Base-by-base conservation (phyloP, 768 basidiomycete species). In the Symmetrospora coprosmae region DNA sequence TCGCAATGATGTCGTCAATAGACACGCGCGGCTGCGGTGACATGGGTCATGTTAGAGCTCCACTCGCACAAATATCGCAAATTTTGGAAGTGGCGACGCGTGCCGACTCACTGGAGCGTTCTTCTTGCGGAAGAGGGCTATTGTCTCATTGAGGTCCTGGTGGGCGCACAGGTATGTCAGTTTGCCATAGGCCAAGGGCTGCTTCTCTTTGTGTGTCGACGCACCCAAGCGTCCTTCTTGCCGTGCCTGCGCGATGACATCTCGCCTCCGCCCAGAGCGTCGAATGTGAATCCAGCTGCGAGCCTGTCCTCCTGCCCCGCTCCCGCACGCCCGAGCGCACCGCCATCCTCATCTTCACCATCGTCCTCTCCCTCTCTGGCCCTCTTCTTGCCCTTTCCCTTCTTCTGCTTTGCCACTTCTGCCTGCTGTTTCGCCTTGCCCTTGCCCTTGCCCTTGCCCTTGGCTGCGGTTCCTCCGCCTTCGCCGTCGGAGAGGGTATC, bases 241-340 rank as follows among this genome's bases (percentile, higher is more conserved):
- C 50, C n/a, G 17, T 53, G 43, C 1, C 62, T 60, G 27, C 65
- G 60, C 23, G 65, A 65, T 0, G 17, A 30, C 11, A 17, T 5
- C 17, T 30, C 51, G 52, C 68, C 67, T 11, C 67, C 65, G 1
- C 67, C 67, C 14, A 68, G 41, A 1, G 60, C 67, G 48, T 70
- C 69, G 41, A 70, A 70, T 8, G n/a, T 33, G 49, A 64, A 64
- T 21, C 25, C 40, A 6, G 9, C 40, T 16, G 51, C 55, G 46
- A 68, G n/a, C n/a, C n/a, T 67, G 17, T 52, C 64, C 25, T 60
- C 55, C 37, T n/a, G n/a, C n/a, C n/a, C n/a, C n/a, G n/a, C n/a
- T n/a, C n/a, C n/a, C n/a, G n/a, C n/a, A n/a, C n/a, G n/a, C n/a
- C n/a, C n/a, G n/a, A n/a, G n/a, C n/a, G n/a, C n/a, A n/a, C 31